Evolutionary conservation across 805 yeast genomes (phyloP), one percentile per base, ranked within the genome.

Genomic region (Zygoascus biomembranicola): DNA sequence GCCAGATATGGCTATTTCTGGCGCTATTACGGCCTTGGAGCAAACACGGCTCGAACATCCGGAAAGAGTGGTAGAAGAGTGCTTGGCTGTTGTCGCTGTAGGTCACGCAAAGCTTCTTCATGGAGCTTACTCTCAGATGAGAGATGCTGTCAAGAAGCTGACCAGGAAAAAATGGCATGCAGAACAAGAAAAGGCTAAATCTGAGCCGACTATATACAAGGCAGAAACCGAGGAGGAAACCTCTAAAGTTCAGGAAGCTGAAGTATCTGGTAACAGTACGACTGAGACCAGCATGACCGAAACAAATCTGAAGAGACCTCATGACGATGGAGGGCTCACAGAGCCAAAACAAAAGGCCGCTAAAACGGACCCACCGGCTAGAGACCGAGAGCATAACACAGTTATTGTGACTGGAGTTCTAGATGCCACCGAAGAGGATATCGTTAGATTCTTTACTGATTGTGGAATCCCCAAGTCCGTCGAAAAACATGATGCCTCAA

Each of bases 331-430:
- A 16, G 42, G n/a, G 32, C 9, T 9, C 35, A 23, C 16, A 23
- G 9, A 18, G 18, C 39, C 43, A 14, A 28, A 35, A 8, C 16
- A 19, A 14, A 42, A 41, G 16, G 13, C 13, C 4, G 47, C 16
- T 2, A 23, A 41, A 16, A 31, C 32, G 3, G 20, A 42, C n/a
- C 14, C 5, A 10, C 28, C n/a, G 13, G 28, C 16, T 9, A 70
- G 87, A 59, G 78, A 80, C 52, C 67, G 95, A 61, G 95, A 87
- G 65, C 69, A 76, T 26, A 70, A 74, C 14, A 74, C 86, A 0
- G 76, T 86, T 0, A 66, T 80, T n/a, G 81, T 85, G 0, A 63
- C 68, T 0, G 74, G 78, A 42, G 59, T 86, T 2, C 77, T 84
- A 0, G 39, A 54, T 0, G 63, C 66, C 8, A 63, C 68, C 1